Percentiles rank a stretch among this genome's conserved stretches.
Conservation (phyloP, 2,329 filamentous ascomycete species). For the Arthrobotrys sinensis region DNA sequence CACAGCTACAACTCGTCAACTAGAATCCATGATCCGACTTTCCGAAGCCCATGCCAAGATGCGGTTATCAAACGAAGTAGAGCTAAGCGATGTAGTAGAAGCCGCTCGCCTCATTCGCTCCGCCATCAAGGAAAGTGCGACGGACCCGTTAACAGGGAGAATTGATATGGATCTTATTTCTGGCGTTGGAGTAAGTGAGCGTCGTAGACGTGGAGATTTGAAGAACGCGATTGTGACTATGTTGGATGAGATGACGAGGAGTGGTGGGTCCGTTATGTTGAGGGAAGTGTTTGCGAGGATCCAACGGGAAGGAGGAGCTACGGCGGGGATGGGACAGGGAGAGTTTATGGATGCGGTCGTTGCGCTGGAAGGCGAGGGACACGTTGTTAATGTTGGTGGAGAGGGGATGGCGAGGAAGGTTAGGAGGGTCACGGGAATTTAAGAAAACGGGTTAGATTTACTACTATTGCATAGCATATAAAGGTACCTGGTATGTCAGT, state of each 20-base stretch:
- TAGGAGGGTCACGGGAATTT: conserved; percentile 77
- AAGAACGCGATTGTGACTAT: conserved; percentile 82
- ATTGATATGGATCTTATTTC: conserved; percentile 93
- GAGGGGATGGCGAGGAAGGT: conserved; percentile 88
- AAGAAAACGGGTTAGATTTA: not conserved
- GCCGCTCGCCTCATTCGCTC: conserved; percentile 93
- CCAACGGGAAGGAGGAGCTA: conserved; percentile 73
- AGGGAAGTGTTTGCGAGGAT: conserved; percentile 82
- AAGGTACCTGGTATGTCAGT: too few species aligned
- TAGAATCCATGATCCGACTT: conserved; percentile 98
- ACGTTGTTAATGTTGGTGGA: conserved; percentile 80
- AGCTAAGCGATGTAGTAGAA: conserved; percentile 85
- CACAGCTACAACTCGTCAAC: conserved; percentile 94
- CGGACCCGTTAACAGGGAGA: conserved; percentile 87
- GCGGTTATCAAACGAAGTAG: conserved; percentile 84
- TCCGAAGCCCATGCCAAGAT: conserved; percentile 98
- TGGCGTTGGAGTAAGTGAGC: conserved; percentile 93
- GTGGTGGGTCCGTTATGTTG: conserved; percentile 79
- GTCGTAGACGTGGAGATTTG: conserved; percentile 84
- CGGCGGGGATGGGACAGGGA: conserved; percentile 78
- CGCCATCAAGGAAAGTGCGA: conserved; percentile 97
- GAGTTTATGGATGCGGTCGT: conserved; percentile 89
- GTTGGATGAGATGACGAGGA: conserved; percentile 83
- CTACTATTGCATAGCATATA: too few species aligned
- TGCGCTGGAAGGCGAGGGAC: conserved; percentile 85